Base-by-base conservation (phyloP, 257 asterid genomes). In the Solanum sejunctum region DNA sequence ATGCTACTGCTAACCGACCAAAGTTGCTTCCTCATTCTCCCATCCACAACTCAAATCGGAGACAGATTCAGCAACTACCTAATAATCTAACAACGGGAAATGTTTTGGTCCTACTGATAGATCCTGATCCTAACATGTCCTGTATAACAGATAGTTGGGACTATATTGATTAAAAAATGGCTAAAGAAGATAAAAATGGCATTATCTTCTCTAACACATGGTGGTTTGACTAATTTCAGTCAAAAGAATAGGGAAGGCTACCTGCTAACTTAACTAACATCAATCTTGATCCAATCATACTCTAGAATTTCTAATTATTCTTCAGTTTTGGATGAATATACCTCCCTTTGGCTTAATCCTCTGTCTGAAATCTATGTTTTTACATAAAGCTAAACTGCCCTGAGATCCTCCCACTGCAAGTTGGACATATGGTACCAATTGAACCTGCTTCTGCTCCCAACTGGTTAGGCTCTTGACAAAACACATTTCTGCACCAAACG, bases 401-500 rank as follows among this genome's bases (percentile, higher is more conserved):
- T 66, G 75, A 54, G 52, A 89, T 85, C 84, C 86, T 91, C 52
- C 93, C 87, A 85, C 91, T 88, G 90, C 95, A 93, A 64, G 90
- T 41, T 66, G 90, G 93, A 84, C 98, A 95, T 83, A 94, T 88
- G 5, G 94, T 86, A 77, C 94, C 97, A 63, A 92, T 93, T 49
- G 91, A 90, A 36, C 93, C 97, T 10, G 92, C 79, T 86, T 89
- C 93, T 41, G 87, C 81, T 36, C 91, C 94, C 39, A 90, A 85
- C 52, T 92, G 89, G 28, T 84, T 47, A 8, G 89, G 87, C n/a
- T 93, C 93, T 9, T 90, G 89, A 85, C 84, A 93, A 71, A 93
- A 95, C 83, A 88, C 82, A 80, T 71, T 91, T 85, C 93, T 91
- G 89, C 98, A 95, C 94, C 96, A 94, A 61, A 93, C 93, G 45